A percentile compares a stretch with the other conserved stretches of the same genome.
phyloP scores from a whole-genome alignment of 768 basidiomycete species.

The Gautieria morchelliformis region DNA sequence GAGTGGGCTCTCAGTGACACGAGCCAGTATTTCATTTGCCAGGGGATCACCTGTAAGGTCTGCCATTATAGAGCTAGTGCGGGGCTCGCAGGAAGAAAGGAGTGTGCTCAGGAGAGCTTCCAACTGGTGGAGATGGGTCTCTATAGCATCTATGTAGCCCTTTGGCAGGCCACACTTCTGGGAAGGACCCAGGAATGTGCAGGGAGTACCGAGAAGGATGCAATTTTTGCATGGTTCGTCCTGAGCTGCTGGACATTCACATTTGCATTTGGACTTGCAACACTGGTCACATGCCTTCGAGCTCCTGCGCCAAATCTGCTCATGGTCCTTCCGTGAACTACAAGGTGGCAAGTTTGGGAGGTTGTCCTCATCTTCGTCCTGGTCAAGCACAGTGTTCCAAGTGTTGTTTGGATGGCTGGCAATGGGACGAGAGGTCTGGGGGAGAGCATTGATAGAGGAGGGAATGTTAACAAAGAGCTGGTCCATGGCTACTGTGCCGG shows the following conservation, averaged over 20 bases:
- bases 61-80: slow-evolving; percentile 30
- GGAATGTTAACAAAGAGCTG: slow-evolving; percentile 7
- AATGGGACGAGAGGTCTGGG: background rate
- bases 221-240: slow-evolving; percentile 70
- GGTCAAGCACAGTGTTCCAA: slow-evolving; percentile 6
- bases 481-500: slow-evolving; percentile 1
- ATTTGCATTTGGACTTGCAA: slow-evolving; percentile 81
- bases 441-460: slow-evolving; percentile 2
- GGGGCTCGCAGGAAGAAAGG: slow-evolving; percentile 36
- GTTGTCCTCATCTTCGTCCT: background rate
- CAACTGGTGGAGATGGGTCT: slow-evolving; percentile 82
- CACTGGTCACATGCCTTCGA: slow-evolving; percentile 89
- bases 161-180: slow-evolving; percentile 84
- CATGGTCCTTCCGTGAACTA: slow-evolving; percentile 25
- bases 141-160: slow-evolving; percentile 92
- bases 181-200: slow-evolving; percentile 71
- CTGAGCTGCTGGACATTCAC: slow-evolving; percentile 49
- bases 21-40: slow-evolving; percentile 69
- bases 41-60: slow-evolving; percentile 47
- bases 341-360: background rate
- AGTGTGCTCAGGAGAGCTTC: slow-evolving; percentile 83
- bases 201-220: slow-evolving; percentile 32
- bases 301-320: slow-evolving; percentile 57
- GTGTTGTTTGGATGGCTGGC: background rate
- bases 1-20: slow-evolving; percentile 75